Percentiles rank a stretch among this genome's conserved stretches.
Evolutionary conservation across 805 yeast genomes (phyloP).

Genomic region (Suhomyces xylopsoci): DNA sequence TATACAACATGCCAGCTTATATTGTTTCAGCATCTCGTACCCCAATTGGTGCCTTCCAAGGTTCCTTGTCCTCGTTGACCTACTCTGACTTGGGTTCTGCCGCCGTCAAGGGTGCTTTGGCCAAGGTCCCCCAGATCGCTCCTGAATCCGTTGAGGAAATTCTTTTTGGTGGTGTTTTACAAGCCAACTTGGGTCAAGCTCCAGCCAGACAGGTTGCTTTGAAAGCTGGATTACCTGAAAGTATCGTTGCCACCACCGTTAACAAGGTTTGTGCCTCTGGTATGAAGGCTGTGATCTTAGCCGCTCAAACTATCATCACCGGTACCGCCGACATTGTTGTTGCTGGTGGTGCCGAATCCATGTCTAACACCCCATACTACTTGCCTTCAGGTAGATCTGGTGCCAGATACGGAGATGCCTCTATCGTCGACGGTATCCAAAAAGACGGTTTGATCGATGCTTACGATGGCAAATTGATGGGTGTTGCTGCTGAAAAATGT

Average conservation of each 20-base stretch:
- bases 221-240: constrained; percentile 79
- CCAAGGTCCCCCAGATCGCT: constrained; percentile 74
- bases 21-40: constrained; percentile 92
- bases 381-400: constrained; percentile 83
- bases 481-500: constrained; percentile 95
- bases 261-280: constrained; percentile 99
- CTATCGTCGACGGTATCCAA: constrained; percentile 82
- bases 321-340: constrained; percentile 91
- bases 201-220: constrained; percentile 98
- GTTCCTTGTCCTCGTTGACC: constrained; percentile 67
- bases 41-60: constrained; percentile 94
- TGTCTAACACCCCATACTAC: constrained; percentile 95
- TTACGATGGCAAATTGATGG: constrained; percentile 87
- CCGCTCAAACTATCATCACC: constrained; percentile 83
- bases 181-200: constrained; percentile 93
- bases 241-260: constrained; percentile 82
- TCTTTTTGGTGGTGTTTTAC: constrained; percentile 87
- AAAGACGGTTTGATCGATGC: constrained; percentile 94
- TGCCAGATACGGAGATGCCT: constrained; percentile 81
- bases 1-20: constrained; percentile 51
- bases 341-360: constrained; percentile 97
- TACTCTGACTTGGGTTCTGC: constrained; percentile 88
- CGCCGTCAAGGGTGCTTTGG: constrained; percentile 87
- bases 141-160: constrained; percentile 83
- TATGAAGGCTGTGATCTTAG: constrained; percentile 84